Evolutionary conservation across 2,329 filamentous ascomycete species (phyloP).

Genomic region (Penicillium sp.): DNA sequence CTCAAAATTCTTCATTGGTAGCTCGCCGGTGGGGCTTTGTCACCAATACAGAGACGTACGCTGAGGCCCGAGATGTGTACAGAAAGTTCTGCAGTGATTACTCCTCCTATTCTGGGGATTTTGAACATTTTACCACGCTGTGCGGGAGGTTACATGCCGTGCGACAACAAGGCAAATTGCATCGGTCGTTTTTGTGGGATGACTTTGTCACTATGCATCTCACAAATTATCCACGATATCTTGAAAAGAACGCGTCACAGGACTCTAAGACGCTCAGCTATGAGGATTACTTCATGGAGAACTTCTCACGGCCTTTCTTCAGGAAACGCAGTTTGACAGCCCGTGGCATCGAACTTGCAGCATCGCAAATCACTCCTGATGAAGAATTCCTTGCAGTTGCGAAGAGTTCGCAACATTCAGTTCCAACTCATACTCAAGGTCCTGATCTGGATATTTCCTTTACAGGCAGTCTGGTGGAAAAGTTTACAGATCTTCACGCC

Average conservation of each 20-base stretch:
- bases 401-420: background rate
- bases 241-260: conserved; percentile 24
- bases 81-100: conserved; percentile 42
- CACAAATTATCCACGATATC: conserved; percentile 38
- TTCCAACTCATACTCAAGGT: background rate
- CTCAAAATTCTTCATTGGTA: conserved; percentile 15
- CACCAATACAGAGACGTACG: conserved; percentile 15
- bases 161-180: conserved; percentile 28
- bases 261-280: conserved; percentile 34
- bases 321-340: conserved; percentile 40
- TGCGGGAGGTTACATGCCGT: conserved; percentile 38
- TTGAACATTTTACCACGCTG: conserved; percentile 39
- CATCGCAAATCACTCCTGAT: conserved; percentile 23
- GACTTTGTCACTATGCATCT: conserved; percentile 47
- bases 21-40: conserved; percentile 25
- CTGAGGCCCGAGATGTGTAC: conserved; percentile 31
- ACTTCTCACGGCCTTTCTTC: conserved; percentile 32
- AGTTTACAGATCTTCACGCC: conserved; percentile 25
- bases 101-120: conserved; percentile 38
- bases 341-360: conserved; percentile 30
- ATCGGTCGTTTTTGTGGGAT: conserved; percentile 45
- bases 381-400: conserved; percentile 1
- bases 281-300: conserved; percentile 38
- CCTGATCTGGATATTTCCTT: conserved; percentile 20
- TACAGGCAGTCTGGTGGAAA: conserved; percentile 27